Evolutionary conservation across 2,329 filamentous ascomycete species (phyloP), one percentile per base, ranked within the genome.

Genomic region (Cyclaneusma minus): DNA sequence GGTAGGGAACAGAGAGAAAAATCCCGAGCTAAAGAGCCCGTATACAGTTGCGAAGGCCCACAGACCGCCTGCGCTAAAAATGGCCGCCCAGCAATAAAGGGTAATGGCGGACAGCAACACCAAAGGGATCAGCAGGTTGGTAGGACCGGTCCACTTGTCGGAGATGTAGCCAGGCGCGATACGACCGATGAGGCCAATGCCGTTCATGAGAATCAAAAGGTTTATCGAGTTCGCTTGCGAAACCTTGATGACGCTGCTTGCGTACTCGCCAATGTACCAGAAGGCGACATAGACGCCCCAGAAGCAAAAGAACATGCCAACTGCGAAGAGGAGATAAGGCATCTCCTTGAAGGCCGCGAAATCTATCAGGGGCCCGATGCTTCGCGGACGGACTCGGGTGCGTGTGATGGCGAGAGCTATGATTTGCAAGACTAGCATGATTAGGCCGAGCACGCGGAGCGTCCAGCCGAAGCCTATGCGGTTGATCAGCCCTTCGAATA

Each of bases 121-220:
- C 28, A 55, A 52, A 1, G 62, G 52, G 19, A 60, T 51, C 28
- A 67, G 42, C 11, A 60, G 47, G 37, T 68, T 70, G 26, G 69
- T 39, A 1, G 60, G 56, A 3, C 65, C 64, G 7, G 57, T 44
- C 29, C 46, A 57, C 17, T 45, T 45, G 35, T 64, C 58, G 3
- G 61, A 58, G 7, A 59, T 35, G 12, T 50, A 42, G 24, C 51
- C 54, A 1, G 60, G 60, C n/a, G 62, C 40, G 6, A 64, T 29
- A 4, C 63, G 57, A 18, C 58, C 59, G 8, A 56, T 30, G 9
- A 63, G 30, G 2, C 62, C 62, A 16, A 64, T 49, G 9, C 56
- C 58, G 37, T 68, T 68, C 45, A 68, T 55, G 24, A 65, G 50
- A 14, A 68, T 44, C 13, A 69, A 41, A 6, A 67, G 41, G 29